These are phyloP conservation scores for Incumbomyces lentus DNA, from an alignment of 2,329 filamentous ascomycete genomes.

Conservation along the genomic window DNA sequence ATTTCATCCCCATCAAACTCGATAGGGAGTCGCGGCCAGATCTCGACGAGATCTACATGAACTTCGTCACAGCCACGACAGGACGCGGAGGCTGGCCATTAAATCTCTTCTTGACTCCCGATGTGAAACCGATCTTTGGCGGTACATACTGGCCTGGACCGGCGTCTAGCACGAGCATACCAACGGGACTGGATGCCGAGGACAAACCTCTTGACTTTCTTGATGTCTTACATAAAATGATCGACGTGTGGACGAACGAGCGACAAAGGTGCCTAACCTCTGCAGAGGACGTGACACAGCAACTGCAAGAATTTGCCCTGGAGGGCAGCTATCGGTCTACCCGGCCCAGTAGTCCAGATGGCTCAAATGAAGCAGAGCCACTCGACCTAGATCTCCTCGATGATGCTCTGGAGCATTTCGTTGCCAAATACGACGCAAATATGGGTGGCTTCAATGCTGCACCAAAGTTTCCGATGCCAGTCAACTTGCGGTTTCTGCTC, in stretches of 20 bases:
- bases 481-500: conserved; percentile 73
- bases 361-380: conserved; percentile 47
- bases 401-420: conserved; percentile 75
- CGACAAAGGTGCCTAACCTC: conserved; percentile 73
- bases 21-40: conserved; percentile 91
- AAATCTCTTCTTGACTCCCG: conserved; percentile 91
- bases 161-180: conserved; percentile 40
- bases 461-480: conserved; percentile 83
- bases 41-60: conserved; percentile 94
- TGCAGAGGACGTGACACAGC: conserved; percentile 68
- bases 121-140: conserved; percentile 87
- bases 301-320: conserved; percentile 77
- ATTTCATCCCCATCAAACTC: conserved; percentile 84
- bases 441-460: conserved; percentile 70
- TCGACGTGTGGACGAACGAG: conserved; percentile 67
- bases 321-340: conserved; percentile 57
- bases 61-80: conserved; percentile 89
- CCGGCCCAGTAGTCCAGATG: conserved; percentile 23
- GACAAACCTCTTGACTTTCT: conserved; percentile 66
- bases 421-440: conserved; percentile 64
- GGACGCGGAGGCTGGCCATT: conserved; percentile 87
- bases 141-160: conserved; percentile 93
- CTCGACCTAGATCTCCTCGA: conserved; percentile 85
- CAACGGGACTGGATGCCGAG: conserved; percentile 25
- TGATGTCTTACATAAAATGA: conserved; percentile 69